Percentiles rank a stretch among this genome's conserved stretches.
Evolutionary conservation across 2,329 filamentous ascomycete genomes (phyloP).

Genomic region (Colletotrichum shisoi): DNA sequence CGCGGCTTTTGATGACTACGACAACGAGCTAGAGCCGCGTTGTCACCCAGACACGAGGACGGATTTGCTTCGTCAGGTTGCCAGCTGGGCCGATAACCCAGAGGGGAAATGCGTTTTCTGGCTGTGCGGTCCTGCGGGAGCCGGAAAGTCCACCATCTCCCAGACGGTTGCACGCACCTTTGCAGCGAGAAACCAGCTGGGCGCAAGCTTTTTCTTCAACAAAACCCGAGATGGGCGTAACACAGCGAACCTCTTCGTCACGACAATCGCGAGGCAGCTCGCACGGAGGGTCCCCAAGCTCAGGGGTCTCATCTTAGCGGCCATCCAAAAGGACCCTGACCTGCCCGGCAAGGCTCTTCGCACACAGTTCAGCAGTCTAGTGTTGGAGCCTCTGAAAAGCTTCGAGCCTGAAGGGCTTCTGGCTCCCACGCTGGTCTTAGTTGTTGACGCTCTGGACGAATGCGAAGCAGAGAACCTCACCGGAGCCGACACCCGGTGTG

Average conservation of each 20-base stretch:
- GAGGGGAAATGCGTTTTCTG: constrained; percentile 45
- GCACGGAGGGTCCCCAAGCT: constrained; percentile 37
- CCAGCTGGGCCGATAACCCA: too few species aligned
- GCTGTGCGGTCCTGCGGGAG: constrained; percentile 52
- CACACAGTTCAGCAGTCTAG: constrained; percentile 54
- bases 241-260: constrained; percentile 49
- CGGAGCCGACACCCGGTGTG: background rate
- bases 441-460: constrained; percentile 49
- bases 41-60: background rate
- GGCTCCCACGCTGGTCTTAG: constrained; percentile 28
- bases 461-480: constrained; percentile 46
- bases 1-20: background rate
- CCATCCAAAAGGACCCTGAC: constrained; percentile 40
- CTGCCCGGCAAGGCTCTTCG: constrained; percentile 44
- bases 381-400: constrained; percentile 47
- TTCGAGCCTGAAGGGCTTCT: background rate
- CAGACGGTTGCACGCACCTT: constrained; percentile 26
- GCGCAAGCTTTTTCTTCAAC: constrained; percentile 56
- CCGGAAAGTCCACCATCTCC: constrained; percentile 53
- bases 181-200: constrained; percentile 33
- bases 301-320: constrained; percentile 42
- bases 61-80: too few species aligned
- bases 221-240: constrained; percentile 48
- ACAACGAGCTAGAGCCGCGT: background rate
- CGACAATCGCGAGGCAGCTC: constrained; percentile 52